Base-by-base conservation (phyloP, 768 basidiomycete genomes). In the Rhodotorula diobovata region DNA sequence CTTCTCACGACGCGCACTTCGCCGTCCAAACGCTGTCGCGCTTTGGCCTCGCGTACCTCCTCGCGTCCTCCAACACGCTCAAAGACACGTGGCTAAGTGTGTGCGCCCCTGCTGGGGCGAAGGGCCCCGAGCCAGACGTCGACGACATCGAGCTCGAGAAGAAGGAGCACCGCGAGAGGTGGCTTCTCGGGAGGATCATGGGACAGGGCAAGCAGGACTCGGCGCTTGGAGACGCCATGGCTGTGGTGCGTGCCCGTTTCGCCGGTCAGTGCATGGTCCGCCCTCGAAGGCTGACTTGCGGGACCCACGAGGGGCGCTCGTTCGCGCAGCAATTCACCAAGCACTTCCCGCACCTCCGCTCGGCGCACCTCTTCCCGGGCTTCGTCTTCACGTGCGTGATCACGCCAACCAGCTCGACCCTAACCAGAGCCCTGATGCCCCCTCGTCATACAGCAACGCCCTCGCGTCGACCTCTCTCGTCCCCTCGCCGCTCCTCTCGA, bases 291-390 rank as follows among this genome's bases (percentile, higher is more conserved):
- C 30, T 30, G 32, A 30, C 16, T 45, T 32, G 43, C 30, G 1
- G n/a, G 11, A 8, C 51, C 53, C 18, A 4, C 28, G 2, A 25
- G 10, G 5, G 21, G 14, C 23, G 16, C 14, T 54, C 39, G 6
- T n/a, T 20, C n/a, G 6, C 10, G 35, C 66, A 76, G 71, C 71
- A 76, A 56, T 67, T 76, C 66, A 60, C 63, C 21, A 54, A 51
- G 15, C 60, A 58, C 35, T 76, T 68, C 39, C 75, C 75, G 21
- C 10, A 50, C 28, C 66, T 77, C 18, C 61, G 50, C 21, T 72
- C 74, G 30, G 68, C 54, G 55, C 77, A 77, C 65, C 64, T 76
- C 46, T 77, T 77, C 64, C 77, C 77, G 16, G 77, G 77, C 25
- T 60, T 48, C 50, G 76, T 77, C 37, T 46, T 43, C 37, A 21